Evolutionary conservation across 805 yeast species (phyloP), one percentile per base, ranked within the genome.

Genomic region (Komagataella populi): DNA sequence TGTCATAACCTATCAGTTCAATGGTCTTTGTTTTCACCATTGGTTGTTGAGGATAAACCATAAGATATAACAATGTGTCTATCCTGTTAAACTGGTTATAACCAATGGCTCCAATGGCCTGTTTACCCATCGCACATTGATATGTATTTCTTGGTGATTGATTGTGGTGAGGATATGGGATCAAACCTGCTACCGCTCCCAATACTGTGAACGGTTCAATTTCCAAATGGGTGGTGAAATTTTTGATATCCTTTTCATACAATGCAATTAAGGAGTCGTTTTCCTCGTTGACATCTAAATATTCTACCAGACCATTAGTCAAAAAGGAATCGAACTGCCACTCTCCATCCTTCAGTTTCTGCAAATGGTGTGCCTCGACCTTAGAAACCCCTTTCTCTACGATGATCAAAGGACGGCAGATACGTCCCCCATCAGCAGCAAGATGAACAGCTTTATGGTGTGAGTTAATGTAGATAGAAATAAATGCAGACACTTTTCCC

Each of bases 1-100:
- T 90, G 68, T 93, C 99, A 65, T 93, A 93, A 55, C 91, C 86
- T 56, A 93, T 91, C 55, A 93, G 73, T 69, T 93, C 99, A 58
- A 93, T 93, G 0, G 99, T 93, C 65, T 89, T 87, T 3, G 98
- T 89, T 70, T 93, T 93, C 23, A 93, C 99, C 98, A 93, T 87
- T 0, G 99, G 99, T 65, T 93, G 98, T 69, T 93, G 98, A 4
- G 99, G 99, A 63, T 93, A 93, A n/a, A 89, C 96, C 96, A 93
- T 87, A 56, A 93, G 73, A 63, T 93, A 93, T 56, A 93, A 72
- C 62, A 93, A 70, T 1, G 99, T 93, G 63, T 93, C 99, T 57
- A 93, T 91, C 67, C 99, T 83, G 63, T 88, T 79, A 70, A 93
- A 87, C 69, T 93, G 99, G 67, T 93, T 93, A 66, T 93, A 93